phyloP scores from a whole-genome alignment of 345 rosid species.

The Carallia pectinifolia region DNA sequence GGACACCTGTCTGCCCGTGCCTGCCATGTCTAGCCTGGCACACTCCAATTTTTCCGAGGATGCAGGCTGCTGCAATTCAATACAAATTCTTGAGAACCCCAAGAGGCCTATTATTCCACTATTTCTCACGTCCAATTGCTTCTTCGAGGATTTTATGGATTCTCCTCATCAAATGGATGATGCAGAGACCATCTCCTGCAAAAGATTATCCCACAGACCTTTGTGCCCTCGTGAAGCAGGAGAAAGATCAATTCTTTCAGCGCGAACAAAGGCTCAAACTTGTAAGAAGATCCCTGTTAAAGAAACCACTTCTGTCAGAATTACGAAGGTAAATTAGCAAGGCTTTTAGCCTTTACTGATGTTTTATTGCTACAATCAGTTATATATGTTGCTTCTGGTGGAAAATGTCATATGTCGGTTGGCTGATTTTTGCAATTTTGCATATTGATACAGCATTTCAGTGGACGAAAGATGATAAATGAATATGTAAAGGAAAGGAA shows the following conservation, averaged over 20 bases:
- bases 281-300: constrained; percentile 21
- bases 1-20: background rate
- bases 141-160: background rate
- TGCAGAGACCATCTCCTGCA: background rate
- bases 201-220: background rate
- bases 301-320: constrained; percentile 16
- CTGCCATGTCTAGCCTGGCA: background rate
- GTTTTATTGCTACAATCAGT: too few relatives aligned
- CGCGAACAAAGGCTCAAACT: constrained; percentile 2
- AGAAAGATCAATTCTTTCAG: background rate
- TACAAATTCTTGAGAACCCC: background rate
- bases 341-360: too few relatives aligned
- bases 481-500: constrained; percentile 11
- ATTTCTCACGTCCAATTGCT: background rate
- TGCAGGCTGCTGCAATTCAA: background rate
- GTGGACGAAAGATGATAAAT: constrained; percentile 21
- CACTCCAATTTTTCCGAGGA: background rate
- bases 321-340: constrained; percentile 11
- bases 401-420: background rate
- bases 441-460: background rate
- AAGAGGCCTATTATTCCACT: background rate
- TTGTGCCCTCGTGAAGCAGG: background rate
- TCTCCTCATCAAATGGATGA: background rate
- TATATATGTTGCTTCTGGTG: too few relatives aligned
- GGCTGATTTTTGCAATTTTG: background rate